Conservation (phyloP, 1,284 basidiomycete species). For the Ganoderma lingzhi region DNA sequence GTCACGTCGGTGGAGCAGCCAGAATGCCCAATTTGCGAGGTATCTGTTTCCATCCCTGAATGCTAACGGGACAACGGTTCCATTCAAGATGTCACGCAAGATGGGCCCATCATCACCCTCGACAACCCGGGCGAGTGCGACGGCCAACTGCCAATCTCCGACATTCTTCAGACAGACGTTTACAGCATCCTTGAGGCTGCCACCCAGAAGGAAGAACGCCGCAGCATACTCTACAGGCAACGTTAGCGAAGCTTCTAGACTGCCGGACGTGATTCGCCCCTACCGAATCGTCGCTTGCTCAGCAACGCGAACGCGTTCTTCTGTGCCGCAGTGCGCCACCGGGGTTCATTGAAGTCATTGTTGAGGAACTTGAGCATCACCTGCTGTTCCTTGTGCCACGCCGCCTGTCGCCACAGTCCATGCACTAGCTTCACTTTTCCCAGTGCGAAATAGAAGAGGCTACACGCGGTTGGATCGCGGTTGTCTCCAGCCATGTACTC, state of each 20-base stretch:
- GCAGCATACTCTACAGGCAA: conserved; percentile 85
- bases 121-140: conserved; percentile 86
- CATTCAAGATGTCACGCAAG: conserved; percentile 73
- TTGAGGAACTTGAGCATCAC: conserved; percentile 93
- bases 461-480: conserved; percentile 90
- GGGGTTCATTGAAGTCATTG: conserved; percentile 87
- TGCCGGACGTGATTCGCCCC: conserved; percentile 35
- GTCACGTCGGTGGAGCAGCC: conserved; percentile 87
- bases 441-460: conserved; percentile 94
- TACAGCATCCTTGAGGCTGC: conserved; percentile 89
- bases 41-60: conserved; percentile 90
- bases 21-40: conserved; percentile 98
- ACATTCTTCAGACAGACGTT: conserved; percentile 92
- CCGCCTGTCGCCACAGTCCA: conserved; percentile 95
- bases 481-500: conserved; percentile 88
- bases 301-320: conserved; percentile 98
- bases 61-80: conserved; percentile 84
- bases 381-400: conserved; percentile 91
- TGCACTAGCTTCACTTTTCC: conserved; percentile 93
- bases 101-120: conserved; percentile 89
- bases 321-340: conserved; percentile 93
- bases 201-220: conserved; percentile 95
- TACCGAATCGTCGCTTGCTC: conserved; percentile 92
- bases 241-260: background rate
- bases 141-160: conserved; percentile 88